Percentiles rank a stretch among this genome's conserved stretches.
Evolutionary conservation across 2,329 filamentous ascomycete genomes (phyloP).

Genomic region (Sarocladium oryzae): DNA sequence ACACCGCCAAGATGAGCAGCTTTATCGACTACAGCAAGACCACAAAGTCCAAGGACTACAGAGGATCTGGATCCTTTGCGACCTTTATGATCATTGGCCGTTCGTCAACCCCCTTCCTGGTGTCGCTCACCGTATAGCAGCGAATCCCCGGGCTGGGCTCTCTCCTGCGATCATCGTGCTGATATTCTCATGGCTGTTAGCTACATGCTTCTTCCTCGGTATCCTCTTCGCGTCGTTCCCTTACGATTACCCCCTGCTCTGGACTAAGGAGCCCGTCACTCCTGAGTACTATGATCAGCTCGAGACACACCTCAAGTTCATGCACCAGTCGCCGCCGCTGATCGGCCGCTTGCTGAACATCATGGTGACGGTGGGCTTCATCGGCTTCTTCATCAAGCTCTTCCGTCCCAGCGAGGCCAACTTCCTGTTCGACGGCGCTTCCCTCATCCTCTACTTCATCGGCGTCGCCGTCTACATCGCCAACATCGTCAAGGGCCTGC

Average conservation of each 20-base stretch:
- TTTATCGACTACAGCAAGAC: conserved; percentile 49
- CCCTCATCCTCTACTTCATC: conserved; percentile 74
- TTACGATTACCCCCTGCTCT: conserved; percentile 89
- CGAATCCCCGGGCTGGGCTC: no score
- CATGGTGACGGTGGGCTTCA: conserved; percentile 77
- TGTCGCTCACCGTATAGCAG: conserved; percentile 7
- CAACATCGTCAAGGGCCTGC: conserved; percentile 92
- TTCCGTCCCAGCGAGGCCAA: conserved; percentile 92
- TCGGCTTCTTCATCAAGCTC: conserved; percentile 88
- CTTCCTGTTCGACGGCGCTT: conserved; percentile 86
- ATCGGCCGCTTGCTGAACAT: conserved; percentile 93
- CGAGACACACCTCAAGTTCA: conserved; percentile 82
- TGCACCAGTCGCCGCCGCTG: conserved; percentile 85
- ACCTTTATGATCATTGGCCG: conserved; percentile 96
- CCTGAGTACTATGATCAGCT: conserved; percentile 73
- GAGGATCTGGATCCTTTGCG: conserved; percentile 69
- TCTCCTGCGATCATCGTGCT: no score
- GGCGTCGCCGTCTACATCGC: conserved; percentile 89
- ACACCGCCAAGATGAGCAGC: conserved; percentile 20
- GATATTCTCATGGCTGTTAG: conserved; percentile 32
- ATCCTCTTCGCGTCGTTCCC: conserved; percentile 95
- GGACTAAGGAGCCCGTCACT: conserved; percentile 60
- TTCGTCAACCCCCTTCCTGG: conserved; percentile 42
- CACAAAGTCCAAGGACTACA: conserved; percentile 50
- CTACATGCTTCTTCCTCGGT: conserved; percentile 94